Conservation (phyloP, 352 stramenopile genomes). For the Bremia lactucae region DNA sequence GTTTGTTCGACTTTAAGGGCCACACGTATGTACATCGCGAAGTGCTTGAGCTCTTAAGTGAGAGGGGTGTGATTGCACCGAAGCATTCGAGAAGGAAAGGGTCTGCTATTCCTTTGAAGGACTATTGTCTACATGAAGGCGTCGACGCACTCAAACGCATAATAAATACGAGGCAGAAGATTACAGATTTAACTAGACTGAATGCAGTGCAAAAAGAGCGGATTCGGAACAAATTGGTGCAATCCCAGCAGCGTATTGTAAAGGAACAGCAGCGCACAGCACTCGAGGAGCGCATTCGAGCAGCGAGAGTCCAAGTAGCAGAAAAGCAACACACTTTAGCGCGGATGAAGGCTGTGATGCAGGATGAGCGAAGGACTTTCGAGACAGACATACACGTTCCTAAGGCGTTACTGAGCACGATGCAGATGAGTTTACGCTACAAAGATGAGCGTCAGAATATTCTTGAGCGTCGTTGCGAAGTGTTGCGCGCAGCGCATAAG, state of each 20-base stretch:
- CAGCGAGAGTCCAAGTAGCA: slow-evolving; percentile 32
- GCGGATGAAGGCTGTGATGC: slow-evolving; percentile 49
- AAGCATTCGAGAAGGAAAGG: slow-evolving; percentile 67
- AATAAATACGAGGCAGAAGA: slow-evolving; percentile 34
- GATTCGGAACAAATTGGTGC: slow-evolving; percentile 35
- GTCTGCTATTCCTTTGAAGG: slow-evolving; percentile 64
- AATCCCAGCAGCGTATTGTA: slow-evolving; percentile 28
- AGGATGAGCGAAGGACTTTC: slow-evolving; percentile 66
- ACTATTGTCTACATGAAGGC: slow-evolving; percentile 64
- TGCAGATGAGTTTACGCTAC: slow-evolving; percentile 77
- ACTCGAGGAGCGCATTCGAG: slow-evolving; percentile 42
- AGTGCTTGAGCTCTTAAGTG: slow-evolving; percentile 51
- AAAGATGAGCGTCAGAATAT: slow-evolving; percentile 77
- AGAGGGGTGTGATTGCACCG: slow-evolving; percentile 48
- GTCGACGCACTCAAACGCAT: slow-evolving; percentile 61
- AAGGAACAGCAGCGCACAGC: slow-evolving; percentile 37
- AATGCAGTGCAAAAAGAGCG: slow-evolving; percentile 42
- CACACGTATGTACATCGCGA: slow-evolving; percentile 60
- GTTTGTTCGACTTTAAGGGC: slow-evolving; percentile 64
- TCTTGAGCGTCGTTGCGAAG: slow-evolving; percentile 58
- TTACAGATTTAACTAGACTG: slow-evolving; percentile 27
- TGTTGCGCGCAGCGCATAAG: slow-evolving; percentile 69
- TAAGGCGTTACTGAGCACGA: slow-evolving; percentile 61
- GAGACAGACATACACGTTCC: slow-evolving; percentile 75
- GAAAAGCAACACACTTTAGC: slow-evolving; percentile 48